A percentile compares a stretch with the other conserved stretches of the same genome.
Conservation (phyloP, 2,329 filamentous ascomycete species). For the Domatiomyces catenatus region DNA sequence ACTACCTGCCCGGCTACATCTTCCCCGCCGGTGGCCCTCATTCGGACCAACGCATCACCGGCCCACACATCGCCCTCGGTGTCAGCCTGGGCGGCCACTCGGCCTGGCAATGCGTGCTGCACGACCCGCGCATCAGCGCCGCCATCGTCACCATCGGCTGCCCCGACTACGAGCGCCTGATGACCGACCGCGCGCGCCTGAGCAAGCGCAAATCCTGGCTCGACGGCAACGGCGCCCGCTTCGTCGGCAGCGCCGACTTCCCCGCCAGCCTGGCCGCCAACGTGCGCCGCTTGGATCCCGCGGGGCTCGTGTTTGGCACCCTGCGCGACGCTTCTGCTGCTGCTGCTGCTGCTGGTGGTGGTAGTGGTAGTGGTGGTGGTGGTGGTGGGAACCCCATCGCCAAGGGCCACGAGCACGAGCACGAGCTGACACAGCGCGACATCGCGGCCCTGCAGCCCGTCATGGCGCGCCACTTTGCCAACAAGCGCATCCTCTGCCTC, state of each 20-base stretch:
- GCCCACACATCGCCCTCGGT: conserved; percentile 59
- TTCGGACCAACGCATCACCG: conserved; percentile 30
- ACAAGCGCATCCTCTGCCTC: conserved; percentile 40
- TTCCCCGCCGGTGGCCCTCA: conserved; percentile 32
- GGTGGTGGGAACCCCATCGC: too few relatives aligned
- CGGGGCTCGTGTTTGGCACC: conserved; percentile 52
- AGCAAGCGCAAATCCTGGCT: conserved; percentile 50
- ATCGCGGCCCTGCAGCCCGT: conserved; percentile 24
- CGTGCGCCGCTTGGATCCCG: conserved; percentile 56
- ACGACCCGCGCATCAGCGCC: conserved; percentile 62
- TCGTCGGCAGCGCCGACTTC: conserved; percentile 66
- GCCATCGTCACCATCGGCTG: conserved; percentile 74
- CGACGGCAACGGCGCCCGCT: conserved; percentile 42
- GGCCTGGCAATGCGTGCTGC: conserved; percentile 67
- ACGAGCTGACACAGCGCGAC: conserved; percentile 19
- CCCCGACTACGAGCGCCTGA: conserved; percentile 69
- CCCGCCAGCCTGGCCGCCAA: conserved; percentile 50
- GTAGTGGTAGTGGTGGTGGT: too few relatives aligned
- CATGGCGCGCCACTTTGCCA: conserved; percentile 28
- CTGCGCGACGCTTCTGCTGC: conserved; percentile 18
- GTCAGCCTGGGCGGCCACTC: conserved; percentile 78
- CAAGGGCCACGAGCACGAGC: conserved; percentile 21
- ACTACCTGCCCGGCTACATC: conserved; percentile 61
- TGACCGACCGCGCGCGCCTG: conserved; percentile 61
- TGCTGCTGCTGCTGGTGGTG: too few relatives aligned